Base-by-base conservation (phyloP, 2,329 filamentous ascomycete species). In the Penicillium aurantiogriseum region DNA sequence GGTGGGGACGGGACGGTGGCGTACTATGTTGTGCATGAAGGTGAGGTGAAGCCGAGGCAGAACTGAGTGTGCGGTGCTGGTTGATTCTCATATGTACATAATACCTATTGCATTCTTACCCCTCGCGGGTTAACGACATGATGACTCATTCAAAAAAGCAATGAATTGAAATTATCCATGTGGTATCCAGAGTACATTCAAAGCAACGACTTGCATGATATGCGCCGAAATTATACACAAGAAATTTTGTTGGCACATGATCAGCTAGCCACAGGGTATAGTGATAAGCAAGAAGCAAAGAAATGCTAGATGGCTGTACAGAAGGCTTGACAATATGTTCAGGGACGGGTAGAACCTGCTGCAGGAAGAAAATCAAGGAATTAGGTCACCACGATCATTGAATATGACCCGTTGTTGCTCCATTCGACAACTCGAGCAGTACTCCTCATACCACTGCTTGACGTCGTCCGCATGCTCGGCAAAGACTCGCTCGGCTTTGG, bases 11-110 rank as follows among this genome's bases (percentile, higher is more conserved):
- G 85, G 42, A 88, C 85, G 1, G 78, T 87, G 31, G 83, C 85
- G 38, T 88, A 87, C 69, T 88, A 88, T 68, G 80, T 88, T 60
- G 78, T 87, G 48, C 83, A 86, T 64, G 85, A 87, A 67, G 85
- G 85, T 5, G 78, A 84, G 51, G 83, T 87, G 29, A 88, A 88
- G 73, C 85, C 85, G 13, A 75, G 85, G 61, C 85, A 87, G 71
- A 87, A 88, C 71, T 87, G 62, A 59, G 40, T 38, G 35, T 21
- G 21, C 17, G 17, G 25, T 4, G 29, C 5, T 45, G 7, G 17
- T 11, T 42, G 15, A 17, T 21, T 42, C 21, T 21, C 25, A 42
- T 46, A 19, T 56, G 49, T 57, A 57, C 40, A 52, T 53, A 45
- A 27, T 39, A 51, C 23, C 31, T 39, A 42, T 53, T 47, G 8